Evolutionary conservation across 2,329 filamentous ascomycete species (phyloP), one percentile per base, ranked within the genome.

Genomic region (Gnomoniopsis sp.): DNA sequence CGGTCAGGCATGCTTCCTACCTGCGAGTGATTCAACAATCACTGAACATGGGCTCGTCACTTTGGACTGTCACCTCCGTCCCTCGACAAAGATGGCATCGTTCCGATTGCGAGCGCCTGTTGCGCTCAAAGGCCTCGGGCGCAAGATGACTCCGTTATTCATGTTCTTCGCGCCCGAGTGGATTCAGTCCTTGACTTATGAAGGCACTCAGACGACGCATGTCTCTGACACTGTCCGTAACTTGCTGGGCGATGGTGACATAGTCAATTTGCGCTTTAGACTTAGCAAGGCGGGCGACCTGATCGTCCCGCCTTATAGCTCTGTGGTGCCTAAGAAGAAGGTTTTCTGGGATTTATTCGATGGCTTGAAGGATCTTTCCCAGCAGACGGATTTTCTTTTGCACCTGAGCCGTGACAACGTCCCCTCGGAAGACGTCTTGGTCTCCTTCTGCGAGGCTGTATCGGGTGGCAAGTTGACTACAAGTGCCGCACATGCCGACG

Each of bases 281-380:
- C 26, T 56, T 47, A 50, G 34, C 6, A 46, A 34, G 15, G n/a
- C 53, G 33, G 53, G 22, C 22, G 47, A 56, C 12, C 34, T 49
- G 6, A 34, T 56, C 17, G 47, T 44, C 19, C 53, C 53, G 44
- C 46, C 47, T 14, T 36, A 48, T 19, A 17, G 23, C 34, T 33
- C 34, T 15, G 19, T 56, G 15, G 47, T 49, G 33, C 53, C 53
- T 1, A 56, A 56, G 22, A 56, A 56, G 47, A 56, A 56, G 22
- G n/a, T n/a, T 15, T 44, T 17, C 12, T 56, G 53, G 53, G 53
- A 56, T 34, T 8, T 56, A 2, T 41, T 56, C 47, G 47, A 56
- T 43, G 30, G 21, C 12, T 41, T 49, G 36, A 56, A 49, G 46
- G 43, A 50, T n/a, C 53, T 56, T n/a, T 43, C 53, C 6, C 33